Conservation (phyloP, 1,284 basidiomycete genomes). For the Sporisorium scitamineum region DNA sequence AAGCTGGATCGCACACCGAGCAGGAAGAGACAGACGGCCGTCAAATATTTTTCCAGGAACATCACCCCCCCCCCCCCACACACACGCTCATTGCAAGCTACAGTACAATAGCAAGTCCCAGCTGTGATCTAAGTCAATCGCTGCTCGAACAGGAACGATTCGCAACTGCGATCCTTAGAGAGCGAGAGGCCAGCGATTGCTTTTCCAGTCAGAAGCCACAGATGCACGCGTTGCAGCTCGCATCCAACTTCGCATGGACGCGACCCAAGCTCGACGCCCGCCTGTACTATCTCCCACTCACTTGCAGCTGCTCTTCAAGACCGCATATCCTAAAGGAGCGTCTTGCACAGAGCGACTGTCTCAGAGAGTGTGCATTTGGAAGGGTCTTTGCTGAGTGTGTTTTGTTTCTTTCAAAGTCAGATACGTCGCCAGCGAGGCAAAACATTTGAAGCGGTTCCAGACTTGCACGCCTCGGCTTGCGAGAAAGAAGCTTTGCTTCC, state of each 20-base stretch:
- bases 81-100: not conserved
- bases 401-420: slow-evolving; percentile 20
- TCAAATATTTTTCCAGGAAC: not conserved
- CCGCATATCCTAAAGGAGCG: not conserved
- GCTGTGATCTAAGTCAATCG: no score
- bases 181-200: no score
- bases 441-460: not conserved
- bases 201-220: not conserved
- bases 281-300: not conserved
- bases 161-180: no score
- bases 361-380: not conserved
- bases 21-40: not conserved
- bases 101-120: not conserved
- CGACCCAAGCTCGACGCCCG: slow-evolving; percentile 1
- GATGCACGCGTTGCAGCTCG: slow-evolving; percentile 27
- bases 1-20: slow-evolving; percentile 1
- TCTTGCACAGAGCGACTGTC: not conserved
- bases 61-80: no score
- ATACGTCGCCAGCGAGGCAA: slow-evolving; percentile 14
- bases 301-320: not conserved
- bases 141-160: no score
- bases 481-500: slow-evolving; percentile 8
- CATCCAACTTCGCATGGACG: slow-evolving; percentile 12
- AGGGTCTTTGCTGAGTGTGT: not conserved
- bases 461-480: slow-evolving; percentile 11